Base-by-base conservation (phyloP, 1,139 yeast species). In the Lodderomyces elongisporus region DNA sequence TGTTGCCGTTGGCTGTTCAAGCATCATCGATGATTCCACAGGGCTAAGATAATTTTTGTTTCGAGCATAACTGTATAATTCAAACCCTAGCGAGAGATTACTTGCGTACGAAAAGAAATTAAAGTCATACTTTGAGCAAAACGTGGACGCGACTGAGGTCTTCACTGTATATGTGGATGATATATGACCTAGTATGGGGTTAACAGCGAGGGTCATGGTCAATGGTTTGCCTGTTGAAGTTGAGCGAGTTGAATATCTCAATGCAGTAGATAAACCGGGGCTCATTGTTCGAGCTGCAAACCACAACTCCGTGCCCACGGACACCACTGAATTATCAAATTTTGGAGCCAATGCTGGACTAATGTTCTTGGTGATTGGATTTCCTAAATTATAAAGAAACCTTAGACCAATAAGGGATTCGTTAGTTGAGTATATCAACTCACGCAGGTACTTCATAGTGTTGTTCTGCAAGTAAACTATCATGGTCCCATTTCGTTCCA, bases 91-190 rank as follows among this genome's bases (percentile, higher is more conserved):
- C 0, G 93, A 79, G 36, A 91, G 59, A 50, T 91, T 87, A 36
- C 96, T 85, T 39, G 85, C 85, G 48, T 91, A 89, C 0, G 97
- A 89, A 52, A 85, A 91, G 34, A 87, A 65, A 51, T 93, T 93
- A 54, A 91, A 91, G 49, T 87, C 96, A 51, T 88, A 88, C 37
- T 84, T 72, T 4, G 95, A 84, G 33, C 91, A 79, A 42, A 91
- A 80, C 0, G 95, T 82, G 1, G 94, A 74, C 10, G 79, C 75
- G 1, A 77, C 72, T 5, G 88, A 76, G 0, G 96, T 85, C 48
- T 82, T 79, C 22, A 91, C 87, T 0, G 96, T 78, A 53, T 91
- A 91, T 0, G 95, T 83, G 1, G 95, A 81, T 1, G 95, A 82
- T 4, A 93, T 58, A 45, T 89, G 94, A 3, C 98, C 99, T 54